Base-by-base conservation (phyloP, 1,284 basidiomycete genomes). In the Tilletiaria anomala region DNA sequence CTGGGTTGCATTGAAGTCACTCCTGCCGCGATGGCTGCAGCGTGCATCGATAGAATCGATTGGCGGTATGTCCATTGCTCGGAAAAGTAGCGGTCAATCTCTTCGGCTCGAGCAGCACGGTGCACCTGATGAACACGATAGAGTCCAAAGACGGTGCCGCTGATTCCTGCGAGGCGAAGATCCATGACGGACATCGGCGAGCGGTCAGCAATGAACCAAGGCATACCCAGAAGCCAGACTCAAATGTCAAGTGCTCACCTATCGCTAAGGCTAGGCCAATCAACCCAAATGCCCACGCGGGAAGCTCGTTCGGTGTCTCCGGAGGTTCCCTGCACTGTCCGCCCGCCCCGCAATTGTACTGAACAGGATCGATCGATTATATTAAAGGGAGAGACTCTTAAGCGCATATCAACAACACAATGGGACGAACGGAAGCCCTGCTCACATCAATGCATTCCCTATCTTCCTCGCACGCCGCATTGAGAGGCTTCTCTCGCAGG, bases 61-160 rank as follows among this genome's bases (percentile, higher is more conserved):
- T 46, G 41, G 14, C 44, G 29, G 31, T 38, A 46, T 6, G 41
- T 46, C 44, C 44, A 46, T 22, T 46, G 44, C 21, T 46, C 44
- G 24, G 35, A 33, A 22, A 46, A 46, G 43, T 43, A 46, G 18
- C 43, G 39, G 15, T 43, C 41, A 16, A 46, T 43, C 40, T 46
- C 44, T 20, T 46, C 44, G 11, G 41, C 32, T 23, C 44, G 20
- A 12, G 23, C 35, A 18, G 36, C 37, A 1, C 44, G 35, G 31
- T 46, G 39, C 16, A 26, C n/a, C 11, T 21, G n/a, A 19, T 46
- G 44, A 6, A 42, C 26, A 6, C 37, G 35, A 18, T 43, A 43
- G 20, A 46, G 44, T 8, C 15, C 15, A 3, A 16, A n/a, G 12
- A 46, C 41, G 6, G 43, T 42, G 11, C 15, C 15, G 20, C 29